Percentiles rank a stretch among this genome's conserved stretches.
phyloP scores from a whole-genome alignment of 1,139 yeast genomes.

The Yamadazyma mexicana region DNA sequence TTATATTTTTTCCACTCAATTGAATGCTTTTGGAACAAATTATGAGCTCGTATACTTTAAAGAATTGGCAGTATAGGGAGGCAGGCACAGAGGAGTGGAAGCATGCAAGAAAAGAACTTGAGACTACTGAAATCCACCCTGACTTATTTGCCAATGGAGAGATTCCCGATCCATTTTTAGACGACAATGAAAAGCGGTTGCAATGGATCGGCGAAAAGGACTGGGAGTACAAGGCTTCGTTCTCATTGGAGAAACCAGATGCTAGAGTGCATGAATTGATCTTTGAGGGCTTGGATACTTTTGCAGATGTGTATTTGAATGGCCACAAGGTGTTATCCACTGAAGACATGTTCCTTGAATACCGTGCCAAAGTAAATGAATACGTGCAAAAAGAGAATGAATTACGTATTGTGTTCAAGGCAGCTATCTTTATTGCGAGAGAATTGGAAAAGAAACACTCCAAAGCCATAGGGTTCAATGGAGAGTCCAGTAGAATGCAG shows the following conservation, averaged over 20 bases:
- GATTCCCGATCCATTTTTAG: constrained; percentile 45
- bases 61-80: constrained; percentile 13
- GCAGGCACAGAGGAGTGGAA: constrained; percentile 13
- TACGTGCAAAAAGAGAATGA: constrained; percentile 15
- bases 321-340: constrained; percentile 28
- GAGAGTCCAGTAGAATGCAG: constrained; percentile 40
- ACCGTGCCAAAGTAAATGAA: constrained; percentile 16
- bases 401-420: constrained; percentile 22
- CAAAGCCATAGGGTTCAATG: constrained; percentile 31
- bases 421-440: constrained; percentile 22
- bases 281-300: constrained; percentile 48
- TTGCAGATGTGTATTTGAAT: constrained; percentile 38
- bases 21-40: too few relatives aligned
- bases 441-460: constrained; percentile 22
- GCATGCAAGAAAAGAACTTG: constrained; percentile 10
- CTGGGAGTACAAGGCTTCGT: constrained; percentile 37
- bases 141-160: constrained; percentile 35
- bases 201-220: constrained; percentile 49
- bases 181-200: constrained; percentile 37
- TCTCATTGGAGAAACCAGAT: constrained; percentile 12
- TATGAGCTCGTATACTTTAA: constrained; percentile 4
- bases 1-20: too few relatives aligned
- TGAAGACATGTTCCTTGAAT: constrained; percentile 39
- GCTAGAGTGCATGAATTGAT: constrained; percentile 24
- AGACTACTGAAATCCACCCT: constrained; percentile 31